Evolutionary conservation across 352 stramenopile genomes (phyloP).

Genomic region (Phytophthora pseudosyringae): DNA sequence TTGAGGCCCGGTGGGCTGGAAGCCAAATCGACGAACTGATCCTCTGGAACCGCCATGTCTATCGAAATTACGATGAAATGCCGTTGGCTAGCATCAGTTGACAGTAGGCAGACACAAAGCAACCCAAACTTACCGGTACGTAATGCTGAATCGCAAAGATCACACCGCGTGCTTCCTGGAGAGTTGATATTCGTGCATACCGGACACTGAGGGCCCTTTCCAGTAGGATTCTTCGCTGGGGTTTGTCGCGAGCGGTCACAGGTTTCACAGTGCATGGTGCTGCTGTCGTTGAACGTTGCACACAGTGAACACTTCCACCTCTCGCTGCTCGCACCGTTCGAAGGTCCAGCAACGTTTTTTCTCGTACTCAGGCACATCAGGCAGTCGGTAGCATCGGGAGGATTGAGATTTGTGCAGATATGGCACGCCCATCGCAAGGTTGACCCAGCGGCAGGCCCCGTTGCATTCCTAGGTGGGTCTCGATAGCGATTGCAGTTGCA

Average conservation of each 20-base stretch:
- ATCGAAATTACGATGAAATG: slow-evolving; percentile 4
- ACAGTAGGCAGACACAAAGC: not conserved
- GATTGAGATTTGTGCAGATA: slow-evolving; percentile 40
- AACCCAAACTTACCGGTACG: slow-evolving; percentile 22
- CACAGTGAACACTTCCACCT: slow-evolving; percentile 36
- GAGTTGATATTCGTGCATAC: slow-evolving; percentile 71
- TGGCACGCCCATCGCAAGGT: slow-evolving; percentile 35
- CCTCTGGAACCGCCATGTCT: slow-evolving; percentile 15
- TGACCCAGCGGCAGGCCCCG: slow-evolving; percentile 2
- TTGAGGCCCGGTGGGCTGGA: slow-evolving; percentile 29
- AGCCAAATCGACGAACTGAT: slow-evolving; percentile 46
- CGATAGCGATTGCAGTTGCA: slow-evolving; percentile 25
- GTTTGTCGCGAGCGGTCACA: slow-evolving; percentile 25
- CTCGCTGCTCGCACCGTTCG: not conserved
- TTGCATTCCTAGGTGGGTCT: not conserved
- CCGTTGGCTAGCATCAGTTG: not conserved
- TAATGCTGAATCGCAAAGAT: slow-evolving; percentile 55
- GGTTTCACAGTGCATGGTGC: slow-evolving; percentile 30
- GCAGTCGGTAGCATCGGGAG: slow-evolving; percentile 19
- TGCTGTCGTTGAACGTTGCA: slow-evolving; percentile 25
- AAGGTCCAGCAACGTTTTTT: not conserved
- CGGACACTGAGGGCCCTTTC: slow-evolving; percentile 43
- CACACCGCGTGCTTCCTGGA: slow-evolving; percentile 39
- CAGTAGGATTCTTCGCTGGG: not conserved
- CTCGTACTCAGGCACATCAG: slow-evolving; percentile 25